These are phyloP conservation scores for Mortierella sp. DNA, from an alignment of 371 early-diverging fungal species.

Conservation along the genomic window DNA sequence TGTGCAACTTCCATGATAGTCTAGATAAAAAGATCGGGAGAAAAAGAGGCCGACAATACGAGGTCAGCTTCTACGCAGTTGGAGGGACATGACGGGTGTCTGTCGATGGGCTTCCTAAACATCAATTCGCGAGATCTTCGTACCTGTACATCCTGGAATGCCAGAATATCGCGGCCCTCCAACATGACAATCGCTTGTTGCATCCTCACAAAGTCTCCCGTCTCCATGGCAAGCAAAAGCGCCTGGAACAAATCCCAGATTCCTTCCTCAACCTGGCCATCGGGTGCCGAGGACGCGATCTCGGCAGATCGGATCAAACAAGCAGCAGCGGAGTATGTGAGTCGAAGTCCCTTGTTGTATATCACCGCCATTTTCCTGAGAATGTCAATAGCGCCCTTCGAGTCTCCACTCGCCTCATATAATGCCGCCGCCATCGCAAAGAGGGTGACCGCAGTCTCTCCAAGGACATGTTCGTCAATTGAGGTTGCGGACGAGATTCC, in stretches of 20 bases:
- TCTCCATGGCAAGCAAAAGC: conserved; percentile 36
- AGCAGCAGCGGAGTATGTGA: conserved; percentile 27
- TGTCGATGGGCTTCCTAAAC: too few relatives aligned
- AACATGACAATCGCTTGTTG: conserved; percentile 12
- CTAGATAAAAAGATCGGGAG: background rate
- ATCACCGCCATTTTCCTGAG: conserved; percentile 29
- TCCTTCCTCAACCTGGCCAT: background rate
- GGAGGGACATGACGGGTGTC: background rate
- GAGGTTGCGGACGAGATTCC: background rate
- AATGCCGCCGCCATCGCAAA: conserved; percentile 19
- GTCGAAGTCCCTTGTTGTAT: conserved; percentile 20
- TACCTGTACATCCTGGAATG: conserved; percentile 37
- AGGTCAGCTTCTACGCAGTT: background rate
- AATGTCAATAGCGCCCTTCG: background rate
- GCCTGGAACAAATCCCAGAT: conserved; percentile 49
- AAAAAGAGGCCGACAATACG: background rate
- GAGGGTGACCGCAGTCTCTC: conserved; percentile 24
- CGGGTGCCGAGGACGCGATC: background rate
- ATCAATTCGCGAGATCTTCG: background rate
- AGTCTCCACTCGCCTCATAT: conserved; percentile 11
- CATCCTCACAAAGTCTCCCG: conserved; percentile 50
- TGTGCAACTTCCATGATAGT: conserved; percentile 24
- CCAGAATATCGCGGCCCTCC: background rate
- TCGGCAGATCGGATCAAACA: conserved; percentile 39
- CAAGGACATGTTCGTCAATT: conserved; percentile 9